Evolutionary conservation across 2,329 filamentous ascomycete genomes (phyloP), one percentile per base, ranked within the genome.

Genomic region (Boeremia exigua): DNA sequence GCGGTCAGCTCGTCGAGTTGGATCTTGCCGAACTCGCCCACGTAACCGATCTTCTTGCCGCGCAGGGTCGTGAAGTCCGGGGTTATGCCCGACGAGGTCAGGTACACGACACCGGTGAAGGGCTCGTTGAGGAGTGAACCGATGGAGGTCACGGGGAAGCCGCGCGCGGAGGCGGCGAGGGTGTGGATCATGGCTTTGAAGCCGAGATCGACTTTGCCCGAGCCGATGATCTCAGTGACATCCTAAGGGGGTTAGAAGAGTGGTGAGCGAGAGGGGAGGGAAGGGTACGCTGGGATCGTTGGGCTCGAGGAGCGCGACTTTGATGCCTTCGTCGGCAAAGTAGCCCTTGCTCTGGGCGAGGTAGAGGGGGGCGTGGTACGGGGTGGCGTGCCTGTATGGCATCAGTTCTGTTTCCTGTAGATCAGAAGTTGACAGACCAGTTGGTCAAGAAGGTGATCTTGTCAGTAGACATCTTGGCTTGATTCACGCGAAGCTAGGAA

Each of bases 131-230:
- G 86, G 2, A 92, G 84, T 28, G 87, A 90, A 34, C 88, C 89
- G 45, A 92, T 85, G 8, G 89, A 91, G 17, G 83, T 78, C 46
- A 92, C 86, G 0, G 89, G 89, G 72, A 90, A 92, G 77, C 83
- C 79, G 58, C 89, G 88, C 34, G 89, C 89, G 76, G 91, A 91
- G 71, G 89, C 89, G 52, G 88, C 89, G 56, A 92, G 83, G 8
- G 89, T 92, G 70, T 92, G 89, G 64, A 92, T 92, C 89, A 92
- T 92, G 62, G 89, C 89, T 76, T 92, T 92, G 83, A 90, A 91
- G 39, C 89, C 89, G 69, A 92, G 84, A 70, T 92, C 88, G 45
- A 91, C 86, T 71, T 91, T 91, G 58, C 86, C 87, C 51, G 83
- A 87, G 56, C 89, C 89, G 62, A 92, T 90, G 74, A 92, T 91